These are phyloP conservation scores for Farysia itapuensis DNA, from an alignment of 1,284 basidiomycete genomes.

Conservation along the genomic window DNA sequence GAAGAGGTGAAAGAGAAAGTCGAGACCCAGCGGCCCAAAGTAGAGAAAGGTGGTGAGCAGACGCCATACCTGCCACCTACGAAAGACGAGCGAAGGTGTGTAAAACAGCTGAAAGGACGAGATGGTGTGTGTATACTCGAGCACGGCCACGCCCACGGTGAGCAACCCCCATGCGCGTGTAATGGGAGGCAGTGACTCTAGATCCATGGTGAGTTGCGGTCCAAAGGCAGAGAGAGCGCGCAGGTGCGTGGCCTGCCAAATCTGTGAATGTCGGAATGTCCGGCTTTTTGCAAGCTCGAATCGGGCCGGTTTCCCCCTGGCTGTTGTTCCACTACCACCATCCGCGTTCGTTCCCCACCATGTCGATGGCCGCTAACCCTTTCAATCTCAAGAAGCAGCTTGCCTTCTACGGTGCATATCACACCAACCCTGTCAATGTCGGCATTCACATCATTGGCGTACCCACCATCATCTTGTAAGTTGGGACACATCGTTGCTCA, in stretches of 20 bases:
- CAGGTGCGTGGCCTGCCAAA: conserved; percentile 1
- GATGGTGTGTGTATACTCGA: conserved; percentile 48
- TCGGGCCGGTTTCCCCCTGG: too few relatives aligned
- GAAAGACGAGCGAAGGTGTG: conserved; percentile 46
- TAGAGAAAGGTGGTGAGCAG: conserved; percentile 89
- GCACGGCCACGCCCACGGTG: conserved; percentile 35
- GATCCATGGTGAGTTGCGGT: conserved; percentile 38
- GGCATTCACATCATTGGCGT: conserved; percentile 52
- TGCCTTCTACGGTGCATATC: conserved; percentile 54
- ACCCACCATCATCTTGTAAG: conserved; percentile 47
- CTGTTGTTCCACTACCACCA: too few relatives aligned
- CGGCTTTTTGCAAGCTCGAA: too few relatives aligned
- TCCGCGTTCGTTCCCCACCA: too few relatives aligned
- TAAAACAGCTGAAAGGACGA: conserved; percentile 52
- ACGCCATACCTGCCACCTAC: conserved; percentile 73
- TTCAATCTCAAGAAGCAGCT: conserved; percentile 45
- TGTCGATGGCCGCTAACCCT: conserved; percentile 43
- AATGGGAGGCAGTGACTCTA: conserved; percentile 52
- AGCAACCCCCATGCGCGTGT: conserved; percentile 44
- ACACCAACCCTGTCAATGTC: conserved; percentile 49
- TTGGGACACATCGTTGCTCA: too few relatives aligned
- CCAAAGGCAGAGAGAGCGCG: neutral
- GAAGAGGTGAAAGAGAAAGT: conserved; percentile 94
- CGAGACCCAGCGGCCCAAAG: conserved; percentile 82
- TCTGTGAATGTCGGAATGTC: too few relatives aligned